Evolutionary conservation across 164 flowering plant species (phyloP), one percentile per base, ranked within the genome.

Genomic region (Macadamia integrifolia): DNA sequence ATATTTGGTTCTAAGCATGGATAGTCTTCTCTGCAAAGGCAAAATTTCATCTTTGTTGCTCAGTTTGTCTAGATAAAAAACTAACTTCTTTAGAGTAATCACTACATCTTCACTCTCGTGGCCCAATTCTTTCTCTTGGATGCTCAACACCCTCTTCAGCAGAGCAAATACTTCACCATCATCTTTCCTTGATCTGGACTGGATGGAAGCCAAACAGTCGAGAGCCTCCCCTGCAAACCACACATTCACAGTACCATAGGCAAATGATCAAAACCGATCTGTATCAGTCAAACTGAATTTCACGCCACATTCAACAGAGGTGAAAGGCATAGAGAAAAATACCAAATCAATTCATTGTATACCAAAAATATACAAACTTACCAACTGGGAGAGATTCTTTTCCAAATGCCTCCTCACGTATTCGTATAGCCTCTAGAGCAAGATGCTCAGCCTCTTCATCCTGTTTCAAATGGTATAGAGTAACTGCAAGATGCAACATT

Each of bases 321-420:
- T 46, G 50, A 46, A 46, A 12, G 32, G 40, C 29, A 28, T 31
- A 60, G 30, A 8, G 30, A 30, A 43, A 66, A 9, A 42, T 4
- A 15, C 9, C 12, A 59, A 5, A 59, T 42, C 17, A 67, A 8
- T 15, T 4, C 29, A 32, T 18, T 55, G 49, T 10, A 11, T 15
- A 65, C 31, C 52, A 67, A 53, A 65, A 63, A 13, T 50, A 56
- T 58, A 53, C 9, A 71, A 62, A 35, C 81, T 78, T 75, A 89
- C 97, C 98, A 73, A 87, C 92, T 58, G 91, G 91, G 42, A 85
- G 76, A 66, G 98, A 90, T 53, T 82, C 81, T 74, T 79, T 72
- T 61, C 96, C 97, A 76, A 86, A 94, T 62, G 96, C 92, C 60
- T 80, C 77, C 78, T 91, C 96, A 40, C 95, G 95, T 59, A 90